Percentiles rank a stretch among this genome's conserved stretches.
phyloP scores from a whole-genome alignment of 163 green algal species.

The Chlamydomonas reinhardtii region DNA sequence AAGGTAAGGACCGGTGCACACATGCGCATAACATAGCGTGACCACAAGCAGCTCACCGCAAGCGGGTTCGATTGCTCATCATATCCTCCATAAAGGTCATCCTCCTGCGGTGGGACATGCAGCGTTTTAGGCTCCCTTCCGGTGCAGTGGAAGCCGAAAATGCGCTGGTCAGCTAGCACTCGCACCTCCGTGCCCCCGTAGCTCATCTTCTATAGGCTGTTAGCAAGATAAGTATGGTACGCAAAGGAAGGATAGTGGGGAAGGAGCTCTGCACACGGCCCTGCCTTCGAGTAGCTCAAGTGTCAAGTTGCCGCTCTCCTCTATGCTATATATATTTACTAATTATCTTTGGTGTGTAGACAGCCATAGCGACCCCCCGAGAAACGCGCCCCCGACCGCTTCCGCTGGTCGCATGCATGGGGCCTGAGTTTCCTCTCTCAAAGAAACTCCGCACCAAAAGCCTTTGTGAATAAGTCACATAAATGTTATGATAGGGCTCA shows the following conservation, averaged over 20 bases:
- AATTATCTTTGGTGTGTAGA: too few relatives aligned
- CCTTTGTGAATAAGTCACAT: too few relatives aligned
- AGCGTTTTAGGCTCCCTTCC: too few relatives aligned
- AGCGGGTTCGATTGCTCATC: constrained; percentile 61
- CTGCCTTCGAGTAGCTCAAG: too few relatives aligned
- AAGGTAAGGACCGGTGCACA: neutral
- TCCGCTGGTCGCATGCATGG: too few relatives aligned
- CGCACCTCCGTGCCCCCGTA: constrained; percentile 37
- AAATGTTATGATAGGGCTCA: too few relatives aligned
- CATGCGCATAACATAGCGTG: constrained; percentile 2
- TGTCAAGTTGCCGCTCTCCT: too few relatives aligned
- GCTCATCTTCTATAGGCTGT: constrained; percentile 6
- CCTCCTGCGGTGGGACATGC: constrained; percentile 52
- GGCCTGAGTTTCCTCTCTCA: too few relatives aligned
- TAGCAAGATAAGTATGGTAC: neutral
- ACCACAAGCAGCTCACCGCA: constrained; percentile 22
- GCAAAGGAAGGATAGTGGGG: neutral
- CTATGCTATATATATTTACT: too few relatives aligned
- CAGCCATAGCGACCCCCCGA: too few relatives aligned
- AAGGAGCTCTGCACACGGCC: neutral
- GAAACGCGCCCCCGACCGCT: too few relatives aligned
- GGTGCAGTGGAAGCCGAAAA: neutral
- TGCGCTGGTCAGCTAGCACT: neutral
- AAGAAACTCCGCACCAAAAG: too few relatives aligned
- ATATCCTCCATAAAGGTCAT: constrained; percentile 81